Evolutionary conservation across 768 basidiomycete species (phyloP).

Genomic region (Cystobasidium tubakii): DNA sequence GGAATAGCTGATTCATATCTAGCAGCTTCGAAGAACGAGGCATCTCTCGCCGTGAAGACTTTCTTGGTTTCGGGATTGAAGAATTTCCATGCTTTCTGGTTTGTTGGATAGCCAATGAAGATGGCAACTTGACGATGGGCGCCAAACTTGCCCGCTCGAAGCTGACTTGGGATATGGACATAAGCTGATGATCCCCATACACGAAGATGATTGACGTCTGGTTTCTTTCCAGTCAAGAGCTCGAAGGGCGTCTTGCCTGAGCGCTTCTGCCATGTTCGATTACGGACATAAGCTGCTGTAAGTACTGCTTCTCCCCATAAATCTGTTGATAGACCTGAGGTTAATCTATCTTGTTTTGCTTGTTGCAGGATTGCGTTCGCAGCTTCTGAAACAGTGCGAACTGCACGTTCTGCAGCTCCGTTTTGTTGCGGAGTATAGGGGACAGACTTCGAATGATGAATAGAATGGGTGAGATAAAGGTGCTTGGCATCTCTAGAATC

Average conservation of each 20-base stretch:
- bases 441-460: background rate
- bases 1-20: background rate
- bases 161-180: background rate
- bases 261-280: conserved; percentile 9
- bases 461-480: background rate
- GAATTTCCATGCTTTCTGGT: background rate
- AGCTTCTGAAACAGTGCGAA: background rate
- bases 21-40: background rate
- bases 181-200: background rate
- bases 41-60: background rate
- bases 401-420: background rate
- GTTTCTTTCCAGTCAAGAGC: background rate
- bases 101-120: background rate
- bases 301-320: conserved; percentile 6
- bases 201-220: background rate
- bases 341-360: background rate
- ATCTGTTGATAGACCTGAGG: background rate
- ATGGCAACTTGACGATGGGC: background rate
- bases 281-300: conserved; percentile 1
- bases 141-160: background rate
- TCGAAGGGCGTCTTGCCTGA: background rate
- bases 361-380: conserved; percentile 3
- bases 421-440: conserved; percentile 4
- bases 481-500: background rate
- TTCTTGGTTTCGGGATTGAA: background rate